phyloP scores from a whole-genome alignment of 345 rosid genomes.

The Lepidium didymum region DNA sequence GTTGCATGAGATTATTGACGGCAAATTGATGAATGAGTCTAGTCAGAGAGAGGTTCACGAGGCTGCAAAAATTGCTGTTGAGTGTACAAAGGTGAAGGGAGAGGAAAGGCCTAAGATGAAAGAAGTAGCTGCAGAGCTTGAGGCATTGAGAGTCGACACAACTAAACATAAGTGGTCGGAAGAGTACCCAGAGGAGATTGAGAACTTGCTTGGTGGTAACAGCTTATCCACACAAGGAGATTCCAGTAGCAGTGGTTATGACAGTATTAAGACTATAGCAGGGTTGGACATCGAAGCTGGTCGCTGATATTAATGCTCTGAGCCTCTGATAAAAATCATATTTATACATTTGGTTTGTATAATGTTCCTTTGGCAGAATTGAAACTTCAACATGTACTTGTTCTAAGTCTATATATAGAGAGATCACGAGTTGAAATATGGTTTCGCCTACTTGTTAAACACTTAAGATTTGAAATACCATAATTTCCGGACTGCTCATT shows the following conservation, averaged over 20 bases:
- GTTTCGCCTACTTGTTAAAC: too few relatives aligned
- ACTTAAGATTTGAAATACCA: too few relatives aligned
- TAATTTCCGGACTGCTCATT: too few relatives aligned
- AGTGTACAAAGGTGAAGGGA: constrained; percentile 25
- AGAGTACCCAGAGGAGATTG: not conserved
- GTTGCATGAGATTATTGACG: constrained; percentile 17
- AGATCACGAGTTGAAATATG: too few relatives aligned
- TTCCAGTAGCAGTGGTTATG: not conserved
- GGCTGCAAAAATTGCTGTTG: constrained; percentile 17
- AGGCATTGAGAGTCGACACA: not conserved
- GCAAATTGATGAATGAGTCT: not conserved
- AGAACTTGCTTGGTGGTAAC: not conserved
- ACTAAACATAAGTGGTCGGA: not conserved
- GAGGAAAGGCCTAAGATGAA: constrained; percentile 19
- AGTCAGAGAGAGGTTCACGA: not conserved
- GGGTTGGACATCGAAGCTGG: not conserved
- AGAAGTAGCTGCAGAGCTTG: constrained; percentile 1
- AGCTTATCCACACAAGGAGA: not conserved
- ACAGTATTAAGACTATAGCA: not conserved
- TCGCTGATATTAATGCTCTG: not conserved
- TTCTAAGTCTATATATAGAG: too few relatives aligned
- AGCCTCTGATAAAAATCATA: too few relatives aligned
- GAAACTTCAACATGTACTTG: too few relatives aligned
- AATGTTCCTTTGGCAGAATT: too few relatives aligned
- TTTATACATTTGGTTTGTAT: too few relatives aligned